Base-by-base conservation (phyloP, 2,329 filamentous ascomycete genomes). In the Fusarium marasasianum region DNA sequence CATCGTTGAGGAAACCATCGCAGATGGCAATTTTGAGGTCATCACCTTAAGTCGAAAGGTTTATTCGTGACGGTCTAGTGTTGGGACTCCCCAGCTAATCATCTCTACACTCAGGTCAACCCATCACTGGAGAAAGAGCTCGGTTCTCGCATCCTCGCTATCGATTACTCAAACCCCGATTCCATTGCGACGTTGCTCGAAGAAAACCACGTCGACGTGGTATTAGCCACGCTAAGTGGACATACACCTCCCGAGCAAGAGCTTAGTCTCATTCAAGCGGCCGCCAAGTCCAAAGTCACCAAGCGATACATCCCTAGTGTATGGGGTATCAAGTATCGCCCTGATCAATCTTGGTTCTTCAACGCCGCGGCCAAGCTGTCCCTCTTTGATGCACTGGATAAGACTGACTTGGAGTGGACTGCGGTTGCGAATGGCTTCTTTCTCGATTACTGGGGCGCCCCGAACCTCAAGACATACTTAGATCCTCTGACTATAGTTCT, bases 51-150 rank as follows among this genome's bases (percentile, higher is more conserved):
- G 45, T 7, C 14, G 26, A 11, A 48, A 31, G 26, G 45, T 22
- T 31, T 12, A 20, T 12, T 11, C 26, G 22, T 8, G 4, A 20
- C 8, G 6, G 20, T 14, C 2, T 8, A 4, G 15, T 17, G 0
- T 17, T 5, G 13, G 18, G 1, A 10, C 13, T 15, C 13, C 2
- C 26, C 5, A 31, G 6, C 9, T 48, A 48, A 48, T 10, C 2
- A 15, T 48, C 4, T 29, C 9, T 31, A 35, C 33, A 48, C 20
- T 8, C 13, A 48, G 26, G 20, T 5, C 13, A 48, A 31, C 10
- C 45, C 26, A 12, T 15, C 26, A 22, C 26, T 48, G 6, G 45
- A 48, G 26, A 22, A 11, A 11, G 45, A 48, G 13, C 20, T 48
- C 9, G 45, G 45, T 8, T 10, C 26, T 22, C 26, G 45, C 3